Evolutionary conservation across 331 rosid species (phyloP), one percentile per base, ranked within the genome.

Genomic region (Ulmus americana): DNA sequence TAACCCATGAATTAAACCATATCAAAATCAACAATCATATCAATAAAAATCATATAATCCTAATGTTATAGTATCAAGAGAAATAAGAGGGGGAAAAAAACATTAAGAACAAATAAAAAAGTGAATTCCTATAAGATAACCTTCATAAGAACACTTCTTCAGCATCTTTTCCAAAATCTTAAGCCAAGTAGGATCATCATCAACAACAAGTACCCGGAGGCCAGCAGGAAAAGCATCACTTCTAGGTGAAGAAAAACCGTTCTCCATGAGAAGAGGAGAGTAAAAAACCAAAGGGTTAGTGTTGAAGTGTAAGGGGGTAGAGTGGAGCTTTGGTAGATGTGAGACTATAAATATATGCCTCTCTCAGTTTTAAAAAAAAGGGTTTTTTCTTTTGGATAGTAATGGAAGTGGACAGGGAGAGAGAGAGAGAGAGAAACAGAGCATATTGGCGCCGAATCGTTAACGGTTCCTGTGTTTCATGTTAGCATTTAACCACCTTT

Each of bases 101-200:
- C 47, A 41, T 63, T 12, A 28, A 22, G 28, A 42, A 71, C 45
- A 9, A 14, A 13, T 51, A 50, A 48, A 8, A 55, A 59, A 38
- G 50, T 45, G 40, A 20, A 47, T 40, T 49, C 13, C 60, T 50
- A 51, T 58, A 52, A 51, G 57, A 45, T 11, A 68, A 89, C 98
- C 98, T 68, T 94, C 98, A 42, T 89, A 89, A 40, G 86, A 79
- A 64, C 98, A 94, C 76, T 85, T 94, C 71, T 87, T 94, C 43
- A 94, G 95, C 98, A 94, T 94, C 95, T 94, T 94, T 64, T 94
- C 98, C 62, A 94, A 83, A 80, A 94, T 89, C 82, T 75, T 94
- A 8, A 94, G 86, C 98, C 98, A 94, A 11, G 98, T 94, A 4
- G 91, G 97, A 61, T 94, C 98, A 67, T 94, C 98, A 48, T 94